Evolutionary conservation across 2,329 filamentous ascomycete genomes (phyloP).

Genomic region (Diaporthe velutina): DNA sequence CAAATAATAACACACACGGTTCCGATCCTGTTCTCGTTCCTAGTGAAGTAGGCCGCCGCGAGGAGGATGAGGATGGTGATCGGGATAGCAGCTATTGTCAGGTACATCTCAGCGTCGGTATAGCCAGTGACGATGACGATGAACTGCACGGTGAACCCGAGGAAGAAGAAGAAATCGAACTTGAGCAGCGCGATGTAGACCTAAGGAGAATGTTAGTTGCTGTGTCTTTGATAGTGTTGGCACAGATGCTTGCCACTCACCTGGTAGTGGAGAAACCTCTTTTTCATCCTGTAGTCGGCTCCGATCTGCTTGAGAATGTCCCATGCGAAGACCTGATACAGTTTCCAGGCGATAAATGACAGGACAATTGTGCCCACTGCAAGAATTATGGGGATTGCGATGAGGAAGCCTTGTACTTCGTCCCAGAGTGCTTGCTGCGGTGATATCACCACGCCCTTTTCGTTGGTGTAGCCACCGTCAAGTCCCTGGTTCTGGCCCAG

Average conservation of each 20-base stretch:
- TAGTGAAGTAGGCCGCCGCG: conserved; percentile 86
- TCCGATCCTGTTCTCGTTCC: conserved; percentile 83
- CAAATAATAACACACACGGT: conserved; percentile 85
- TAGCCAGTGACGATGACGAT: conserved; percentile 86
- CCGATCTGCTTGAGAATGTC: conserved; percentile 99
- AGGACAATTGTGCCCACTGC: conserved; percentile 80
- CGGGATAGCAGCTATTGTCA: conserved; percentile 91
- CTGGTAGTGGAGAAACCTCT: conserved; percentile 96
- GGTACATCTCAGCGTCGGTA: conserved; percentile 80
- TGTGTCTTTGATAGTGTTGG: not conserved
- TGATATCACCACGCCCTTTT: conserved; percentile 28
- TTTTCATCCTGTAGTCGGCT: conserved; percentile 96
- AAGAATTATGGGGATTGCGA: conserved; percentile 89
- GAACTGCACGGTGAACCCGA: conserved; percentile 98
- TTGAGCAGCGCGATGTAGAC: conserved; percentile 98
- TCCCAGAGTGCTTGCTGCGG: conserved; percentile 70
- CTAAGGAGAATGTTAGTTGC: conserved; percentile 60
- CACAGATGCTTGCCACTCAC: conserved; percentile 59
- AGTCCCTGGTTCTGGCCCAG: conserved; percentile 64
- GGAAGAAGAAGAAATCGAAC: conserved; percentile 99
- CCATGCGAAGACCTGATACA: conserved; percentile 99
- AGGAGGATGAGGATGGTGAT: conserved; percentile 91
- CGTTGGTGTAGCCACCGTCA: conserved; percentile 42
- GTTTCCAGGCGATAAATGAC: conserved; percentile 87
- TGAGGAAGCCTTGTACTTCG: conserved; percentile 79